Evolutionary conservation across 2,329 filamentous ascomycete genomes (phyloP).

Genomic region (Scleromitrula shiraiana): DNA sequence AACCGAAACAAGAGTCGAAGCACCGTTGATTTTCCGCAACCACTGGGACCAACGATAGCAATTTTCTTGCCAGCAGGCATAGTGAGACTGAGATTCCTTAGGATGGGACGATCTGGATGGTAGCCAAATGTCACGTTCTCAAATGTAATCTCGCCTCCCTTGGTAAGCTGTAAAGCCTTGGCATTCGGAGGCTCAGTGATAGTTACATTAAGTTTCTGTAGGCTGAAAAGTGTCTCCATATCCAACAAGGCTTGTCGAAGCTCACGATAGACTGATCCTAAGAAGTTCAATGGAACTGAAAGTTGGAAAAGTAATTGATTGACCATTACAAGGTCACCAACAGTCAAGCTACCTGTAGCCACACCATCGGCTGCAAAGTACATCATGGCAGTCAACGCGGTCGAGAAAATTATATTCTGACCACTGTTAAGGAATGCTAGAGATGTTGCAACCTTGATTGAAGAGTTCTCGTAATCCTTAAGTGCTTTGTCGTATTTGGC

Average conservation of each 20-base stretch:
- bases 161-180: constrained; percentile 60
- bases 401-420: constrained; percentile 95
- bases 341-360: constrained; percentile 69
- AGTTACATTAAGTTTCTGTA: constrained; percentile 90
- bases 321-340: constrained; percentile 96
- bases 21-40: constrained; percentile 93
- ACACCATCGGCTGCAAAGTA: constrained; percentile 90
- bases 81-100: constrained; percentile 75
- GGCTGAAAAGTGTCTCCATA: constrained; percentile 96
- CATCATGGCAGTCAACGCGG: constrained; percentile 94
- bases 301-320: constrained; percentile 98
- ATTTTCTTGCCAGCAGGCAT: constrained; percentile 96
- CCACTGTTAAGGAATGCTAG: constrained; percentile 88
- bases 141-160: constrained; percentile 84
- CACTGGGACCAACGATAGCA: constrained; percentile 88
- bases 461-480: constrained; percentile 80
- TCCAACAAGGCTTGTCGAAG: constrained; percentile 89
- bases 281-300: constrained; percentile 91
- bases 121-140: constrained; percentile 96
- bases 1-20: constrained; percentile 86
- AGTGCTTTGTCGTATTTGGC: constrained; percentile 82
- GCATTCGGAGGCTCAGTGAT: constrained; percentile 73
- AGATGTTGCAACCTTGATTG: constrained; percentile 94
- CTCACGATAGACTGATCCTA: constrained; percentile 96
- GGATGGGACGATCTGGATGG: constrained; percentile 74